A percentile compares a stretch with the other conserved stretches of the same genome.
These are phyloP conservation scores for Trichoderma semiorbis DNA, from an alignment of 2,329 filamentous ascomycete genomes.

Conservation along the genomic window DNA sequence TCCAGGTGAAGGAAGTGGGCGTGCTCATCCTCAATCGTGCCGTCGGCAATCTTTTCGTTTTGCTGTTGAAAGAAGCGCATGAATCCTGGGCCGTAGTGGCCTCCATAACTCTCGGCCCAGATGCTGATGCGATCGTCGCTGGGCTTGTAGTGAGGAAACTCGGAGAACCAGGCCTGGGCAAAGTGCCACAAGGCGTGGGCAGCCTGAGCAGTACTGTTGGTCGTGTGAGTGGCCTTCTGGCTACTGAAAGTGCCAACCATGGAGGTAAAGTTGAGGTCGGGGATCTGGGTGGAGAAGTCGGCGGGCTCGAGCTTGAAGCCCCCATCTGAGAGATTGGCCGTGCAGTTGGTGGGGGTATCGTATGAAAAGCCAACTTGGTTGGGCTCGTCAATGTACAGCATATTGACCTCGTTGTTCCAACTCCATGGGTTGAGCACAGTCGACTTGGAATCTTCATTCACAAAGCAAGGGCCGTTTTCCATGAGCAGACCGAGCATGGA, in stretches of 20 bases:
- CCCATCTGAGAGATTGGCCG: slow-evolving; percentile 50
- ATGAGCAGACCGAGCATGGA: slow-evolving; percentile 63
- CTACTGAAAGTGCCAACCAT: slow-evolving; percentile 34
- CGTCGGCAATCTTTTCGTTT: slow-evolving; percentile 47
- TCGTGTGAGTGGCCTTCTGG: slow-evolving; percentile 28
- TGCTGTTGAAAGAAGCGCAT: slow-evolving; percentile 57
- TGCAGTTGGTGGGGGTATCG: slow-evolving; percentile 62
- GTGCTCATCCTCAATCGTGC: slow-evolving; percentile 34
- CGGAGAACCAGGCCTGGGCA: slow-evolving; percentile 56
- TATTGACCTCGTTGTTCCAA: slow-evolving; percentile 55
- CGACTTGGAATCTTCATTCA: slow-evolving; percentile 46
- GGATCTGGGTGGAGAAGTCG: slow-evolving; percentile 37
- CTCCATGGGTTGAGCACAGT: slow-evolving; percentile 58
- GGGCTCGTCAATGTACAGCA: slow-evolving; percentile 58
- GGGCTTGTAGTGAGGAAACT: slow-evolving; percentile 57
- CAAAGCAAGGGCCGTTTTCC: slow-evolving; percentile 53
- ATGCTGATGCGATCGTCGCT: slow-evolving; percentile 56
- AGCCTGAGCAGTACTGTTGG: slow-evolving; percentile 53
- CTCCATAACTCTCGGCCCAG: slow-evolving; percentile 67
- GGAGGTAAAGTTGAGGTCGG: slow-evolving; percentile 36
- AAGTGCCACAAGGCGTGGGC: slow-evolving; percentile 63
- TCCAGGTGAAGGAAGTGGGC: slow-evolving; percentile 52
- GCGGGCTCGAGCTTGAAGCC: slow-evolving; percentile 43
- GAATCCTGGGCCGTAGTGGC: slow-evolving; percentile 65
- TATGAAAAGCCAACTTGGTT: slow-evolving; percentile 67